Evolutionary conservation across 345 rosid genomes (phyloP).

Genomic region (Boechera retrofracta): DNA sequence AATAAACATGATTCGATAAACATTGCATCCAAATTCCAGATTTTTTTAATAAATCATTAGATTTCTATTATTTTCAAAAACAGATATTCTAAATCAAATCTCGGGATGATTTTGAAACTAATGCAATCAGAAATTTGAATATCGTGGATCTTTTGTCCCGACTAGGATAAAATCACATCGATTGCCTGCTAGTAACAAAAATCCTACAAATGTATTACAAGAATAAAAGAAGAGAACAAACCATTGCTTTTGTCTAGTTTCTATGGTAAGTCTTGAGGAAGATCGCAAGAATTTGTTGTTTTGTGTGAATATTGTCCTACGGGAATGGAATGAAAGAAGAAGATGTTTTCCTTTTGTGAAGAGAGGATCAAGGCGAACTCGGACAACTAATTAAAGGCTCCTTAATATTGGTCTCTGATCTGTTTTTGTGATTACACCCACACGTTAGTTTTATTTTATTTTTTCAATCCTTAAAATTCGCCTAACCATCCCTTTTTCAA

Average conservation of each 20-base stretch:
- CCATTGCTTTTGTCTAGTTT: slow-evolving; percentile 38
- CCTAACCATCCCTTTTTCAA: slow-evolving; percentile 39
- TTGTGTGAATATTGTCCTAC: slow-evolving; percentile 26
- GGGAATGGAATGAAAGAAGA: slow-evolving; percentile 24
- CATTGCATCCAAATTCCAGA: background rate
- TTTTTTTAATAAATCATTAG: too few relatives aligned
- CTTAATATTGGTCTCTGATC: slow-evolving; percentile 30
- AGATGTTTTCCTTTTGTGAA: slow-evolving; percentile 34
- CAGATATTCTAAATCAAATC: background rate
- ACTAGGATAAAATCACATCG: background rate
- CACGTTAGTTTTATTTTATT: slow-evolving; percentile 26
- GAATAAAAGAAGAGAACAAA: slow-evolving; percentile 20
- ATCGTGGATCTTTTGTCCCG: background rate
- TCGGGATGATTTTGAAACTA: slow-evolving; percentile 3
- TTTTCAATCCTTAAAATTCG: slow-evolving; percentile 30
- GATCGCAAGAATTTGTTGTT: background rate
- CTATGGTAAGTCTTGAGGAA: slow-evolving; percentile 24
- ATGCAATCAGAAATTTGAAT: background rate
- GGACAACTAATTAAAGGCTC: slow-evolving; percentile 27
- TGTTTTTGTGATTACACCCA: slow-evolving; percentile 35
- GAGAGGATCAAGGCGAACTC: slow-evolving; percentile 42
- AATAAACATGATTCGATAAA: background rate
- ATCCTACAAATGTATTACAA: background rate
- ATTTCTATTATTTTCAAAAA: background rate
- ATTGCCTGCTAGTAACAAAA: background rate